phyloP scores from a whole-genome alignment of 2,329 filamentous ascomycete genomes.

The Hawksworthiomyces lignivorus region DNA sequence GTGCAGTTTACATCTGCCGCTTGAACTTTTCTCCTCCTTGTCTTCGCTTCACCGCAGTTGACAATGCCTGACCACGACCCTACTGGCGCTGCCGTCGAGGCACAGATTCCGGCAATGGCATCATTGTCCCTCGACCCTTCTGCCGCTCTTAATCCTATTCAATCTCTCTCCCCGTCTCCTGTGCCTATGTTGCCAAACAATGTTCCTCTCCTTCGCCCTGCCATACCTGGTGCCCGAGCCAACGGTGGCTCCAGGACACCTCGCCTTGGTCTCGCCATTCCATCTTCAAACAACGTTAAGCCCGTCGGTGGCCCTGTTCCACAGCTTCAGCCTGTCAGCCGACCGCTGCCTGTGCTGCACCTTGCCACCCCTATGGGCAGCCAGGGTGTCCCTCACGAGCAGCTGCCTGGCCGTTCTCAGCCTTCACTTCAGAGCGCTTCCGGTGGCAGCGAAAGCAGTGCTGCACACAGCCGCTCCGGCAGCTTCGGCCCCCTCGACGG shows the following conservation, averaged over 20 bases:
- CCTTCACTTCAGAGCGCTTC: conserved; percentile 60
- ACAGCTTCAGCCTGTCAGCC: conserved; percentile 21
- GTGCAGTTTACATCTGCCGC: no score
- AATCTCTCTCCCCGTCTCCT: conserved; percentile 25
- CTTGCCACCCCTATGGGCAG: conserved; percentile 85
- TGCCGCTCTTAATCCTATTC: neutral
- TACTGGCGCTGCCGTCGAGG: conserved; percentile 5
- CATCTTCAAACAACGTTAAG: conserved; percentile 74
- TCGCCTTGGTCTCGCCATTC: conserved; percentile 81
- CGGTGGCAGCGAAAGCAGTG: conserved; percentile 72
- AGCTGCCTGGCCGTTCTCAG: conserved; percentile 43
- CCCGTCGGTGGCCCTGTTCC: conserved; percentile 52
- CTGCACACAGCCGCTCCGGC: conserved; percentile 71
- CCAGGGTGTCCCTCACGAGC: conserved; percentile 63
- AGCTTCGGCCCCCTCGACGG: conserved; percentile 75
- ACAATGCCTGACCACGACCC: conserved; percentile 17
- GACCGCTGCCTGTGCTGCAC: conserved; percentile 70
- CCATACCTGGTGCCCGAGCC: conserved; percentile 51
- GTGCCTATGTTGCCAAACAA: conserved; percentile 63
- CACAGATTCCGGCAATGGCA: no score
- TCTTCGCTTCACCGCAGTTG: no score
- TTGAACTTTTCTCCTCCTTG: no score
- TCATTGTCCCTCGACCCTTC: no score
- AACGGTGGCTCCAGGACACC: conserved; percentile 58
- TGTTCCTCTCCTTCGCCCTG: conserved; percentile 74